Percentiles rank a stretch among this genome's conserved stretches.
Conservation (phyloP, 305 asterid genomes). For the Fraxinus ornus region DNA sequence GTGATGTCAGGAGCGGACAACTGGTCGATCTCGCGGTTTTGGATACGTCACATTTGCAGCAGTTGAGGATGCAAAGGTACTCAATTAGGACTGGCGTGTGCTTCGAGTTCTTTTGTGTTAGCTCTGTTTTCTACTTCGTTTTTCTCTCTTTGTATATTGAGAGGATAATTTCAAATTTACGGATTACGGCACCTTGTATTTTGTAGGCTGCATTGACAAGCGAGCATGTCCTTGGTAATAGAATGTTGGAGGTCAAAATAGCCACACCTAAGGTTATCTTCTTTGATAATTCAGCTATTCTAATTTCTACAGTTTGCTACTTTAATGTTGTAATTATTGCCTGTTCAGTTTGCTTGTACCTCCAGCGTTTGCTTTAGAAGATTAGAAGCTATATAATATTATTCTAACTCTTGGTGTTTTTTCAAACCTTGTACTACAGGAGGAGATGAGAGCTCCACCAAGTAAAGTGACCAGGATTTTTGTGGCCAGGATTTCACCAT, state of each 20-base stretch:
- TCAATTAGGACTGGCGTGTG: conserved; percentile 15
- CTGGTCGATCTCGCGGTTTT: conserved; percentile 95
- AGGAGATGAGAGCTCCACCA: conserved; percentile 93
- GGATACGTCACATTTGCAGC: conserved; percentile 87
- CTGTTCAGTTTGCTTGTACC: neutral
- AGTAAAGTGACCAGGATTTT: conserved; percentile 92
- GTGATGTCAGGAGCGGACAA: conserved; percentile 71
- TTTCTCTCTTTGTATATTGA: conserved; percentile 55
- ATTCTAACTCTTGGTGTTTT: neutral
- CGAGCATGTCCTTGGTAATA: conserved; percentile 81
- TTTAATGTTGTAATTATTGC: neutral
- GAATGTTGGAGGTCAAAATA: conserved; percentile 93
- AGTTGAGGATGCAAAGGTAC: conserved; percentile 82
- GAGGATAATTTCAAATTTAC: conserved; percentile 27
- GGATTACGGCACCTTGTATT: conserved; percentile 7
- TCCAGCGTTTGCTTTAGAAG: conserved; percentile 7
- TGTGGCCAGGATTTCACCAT: conserved; percentile 85
- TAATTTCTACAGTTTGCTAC: neutral
- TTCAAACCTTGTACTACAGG: conserved; percentile 40
- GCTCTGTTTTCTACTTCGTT: neutral
- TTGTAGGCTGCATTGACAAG: conserved; percentile 71
- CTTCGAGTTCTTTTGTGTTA: conserved; percentile 14
- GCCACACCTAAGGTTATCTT: conserved; percentile 91
- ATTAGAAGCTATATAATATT: neutral
- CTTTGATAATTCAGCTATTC: conserved; percentile 1